Evolutionary conservation across 2,329 filamentous ascomycete species (phyloP), one percentile per base, ranked within the genome.

Genomic region (Nannizziopsis arthrosporioides): DNA sequence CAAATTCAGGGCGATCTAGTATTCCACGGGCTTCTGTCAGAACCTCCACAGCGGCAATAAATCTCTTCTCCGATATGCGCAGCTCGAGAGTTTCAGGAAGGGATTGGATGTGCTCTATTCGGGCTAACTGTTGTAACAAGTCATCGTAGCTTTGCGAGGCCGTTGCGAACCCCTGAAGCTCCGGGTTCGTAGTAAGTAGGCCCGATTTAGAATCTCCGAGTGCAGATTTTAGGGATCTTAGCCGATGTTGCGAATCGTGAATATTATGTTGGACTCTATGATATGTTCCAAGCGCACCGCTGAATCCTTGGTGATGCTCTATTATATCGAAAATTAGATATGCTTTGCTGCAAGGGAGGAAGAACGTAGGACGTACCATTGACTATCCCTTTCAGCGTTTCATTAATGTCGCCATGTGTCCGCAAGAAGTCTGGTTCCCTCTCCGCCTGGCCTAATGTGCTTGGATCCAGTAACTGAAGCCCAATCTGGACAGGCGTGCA

Each of bases 271-370:
- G 92, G 53, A 98, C 98, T 67, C 94, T 95, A 72, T 98, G 93
- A 62, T 96, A 98, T 15, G 90, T 96, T 65, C 90, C 92, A 54
- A 98, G 96, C 44, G 90, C 95, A 66, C 87, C 94, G 69, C 96
- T 98, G 75, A 98, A 98, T 41, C 92, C 93, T 66, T 98, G 92
- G 62, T 98, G 90, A 62, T 98, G 90, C 69, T 98, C 90, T 74
- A 50, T 14, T 46, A 50, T 34, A 42, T 48, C 35, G 30, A 42
- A 6, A 10, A 43, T 59, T 46, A 59, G 51, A 32, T 0, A 18
- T 38, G 18, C 15, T 38, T 7, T 14, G 15, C 17, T 11, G 18
- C 27, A 42, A 8, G 15, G 12, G 9, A 17, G 22, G 27, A 31
- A 34, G n/a, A 11, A 11, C 10, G 15, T 35, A 30, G n/a, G 39